Percentiles rank a stretch among this genome's conserved stretches.
Evolutionary conservation across 2,329 filamentous ascomycete species (phyloP).

Genomic region (Daldinia eschscholtzii): DNA sequence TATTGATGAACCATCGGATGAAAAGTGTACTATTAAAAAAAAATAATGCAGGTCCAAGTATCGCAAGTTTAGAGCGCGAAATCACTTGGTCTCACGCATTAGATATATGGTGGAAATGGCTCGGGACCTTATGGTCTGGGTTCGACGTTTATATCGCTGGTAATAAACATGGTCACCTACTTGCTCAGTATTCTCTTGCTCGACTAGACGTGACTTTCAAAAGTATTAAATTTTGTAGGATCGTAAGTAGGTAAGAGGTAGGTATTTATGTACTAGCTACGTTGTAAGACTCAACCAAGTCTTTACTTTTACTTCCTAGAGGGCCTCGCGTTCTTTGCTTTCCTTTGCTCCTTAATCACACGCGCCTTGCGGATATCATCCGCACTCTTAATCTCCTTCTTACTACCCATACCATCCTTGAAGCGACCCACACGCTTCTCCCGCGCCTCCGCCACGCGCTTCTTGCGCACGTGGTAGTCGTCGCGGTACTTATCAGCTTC

Average conservation of each 20-base stretch:
- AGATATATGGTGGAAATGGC: conserved; percentile 32
- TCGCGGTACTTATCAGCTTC: conserved; percentile 91
- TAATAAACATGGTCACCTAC: conserved; percentile 16
- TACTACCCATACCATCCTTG: conserved; percentile 75
- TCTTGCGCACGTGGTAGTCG: conserved; percentile 91
- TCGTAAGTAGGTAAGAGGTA: not conserved
- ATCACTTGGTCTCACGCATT: conserved; percentile 30
- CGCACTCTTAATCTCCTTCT: conserved; percentile 80
- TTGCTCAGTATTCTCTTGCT: not conserved
- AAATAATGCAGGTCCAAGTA: conserved; percentile 36
- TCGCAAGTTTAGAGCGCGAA: conserved; percentile 30
- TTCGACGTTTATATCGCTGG: conserved; percentile 12
- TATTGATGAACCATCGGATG: conserved; percentile 11
- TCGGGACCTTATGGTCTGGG: conserved; percentile 12
- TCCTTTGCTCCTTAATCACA: conserved; percentile 79
- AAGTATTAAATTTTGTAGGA: not conserved
- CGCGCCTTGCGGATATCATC: conserved; percentile 89
- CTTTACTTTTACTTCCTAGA: conserved; percentile 65
- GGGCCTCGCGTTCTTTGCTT: conserved; percentile 90
- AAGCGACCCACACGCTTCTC: conserved; percentile 84
- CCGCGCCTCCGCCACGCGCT: conserved; percentile 86
- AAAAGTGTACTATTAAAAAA: conserved; percentile 47
- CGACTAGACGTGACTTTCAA: conserved; percentile 2
- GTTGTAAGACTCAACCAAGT: too few species aligned
- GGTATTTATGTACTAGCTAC: not conserved